These are phyloP conservation scores for Paramyrothecium roridum DNA, from an alignment of 2,329 filamentous ascomycete species.

Conservation along the genomic window DNA sequence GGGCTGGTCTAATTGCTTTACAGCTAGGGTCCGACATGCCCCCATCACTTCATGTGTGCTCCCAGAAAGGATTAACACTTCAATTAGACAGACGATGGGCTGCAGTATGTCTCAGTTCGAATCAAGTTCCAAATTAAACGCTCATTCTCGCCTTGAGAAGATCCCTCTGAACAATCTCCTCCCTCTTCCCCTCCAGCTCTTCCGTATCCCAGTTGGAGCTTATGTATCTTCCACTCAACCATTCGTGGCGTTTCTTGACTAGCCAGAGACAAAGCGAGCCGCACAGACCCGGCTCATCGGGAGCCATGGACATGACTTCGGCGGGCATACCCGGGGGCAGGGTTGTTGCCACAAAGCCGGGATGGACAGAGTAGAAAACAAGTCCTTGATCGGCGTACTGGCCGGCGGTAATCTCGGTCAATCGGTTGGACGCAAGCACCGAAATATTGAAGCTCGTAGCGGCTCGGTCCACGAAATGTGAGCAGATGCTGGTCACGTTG, in stretches of 20 bases:
- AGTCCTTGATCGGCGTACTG: neutral
- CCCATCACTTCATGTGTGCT: too few species aligned
- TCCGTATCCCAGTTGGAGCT: neutral
- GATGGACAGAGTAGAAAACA: neutral
- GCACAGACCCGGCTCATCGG: neutral
- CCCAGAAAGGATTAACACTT: too few species aligned
- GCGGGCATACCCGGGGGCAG: neutral
- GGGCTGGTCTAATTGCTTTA: too few species aligned
- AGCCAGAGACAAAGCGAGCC: neutral
- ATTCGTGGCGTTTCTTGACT: neutral
- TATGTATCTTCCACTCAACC: neutral
- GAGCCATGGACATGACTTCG: neutral
- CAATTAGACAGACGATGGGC: too few species aligned
- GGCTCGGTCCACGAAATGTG: neutral
- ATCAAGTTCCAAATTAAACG: neutral
- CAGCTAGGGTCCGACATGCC: too few species aligned
- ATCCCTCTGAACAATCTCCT: neutral
- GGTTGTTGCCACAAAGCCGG: neutral
- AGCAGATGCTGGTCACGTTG: neutral
- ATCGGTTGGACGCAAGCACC: neutral
- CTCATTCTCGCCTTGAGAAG: neutral
- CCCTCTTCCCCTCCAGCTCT: neutral
- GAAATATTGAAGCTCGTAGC: neutral
- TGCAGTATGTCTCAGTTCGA: too few species aligned
- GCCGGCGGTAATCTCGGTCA: neutral